A percentile compares a stretch with the other conserved stretches of the same genome.
phyloP scores from a whole-genome alignment of 805 yeast genomes.

The Wilhelminamyces savonicus region DNA sequence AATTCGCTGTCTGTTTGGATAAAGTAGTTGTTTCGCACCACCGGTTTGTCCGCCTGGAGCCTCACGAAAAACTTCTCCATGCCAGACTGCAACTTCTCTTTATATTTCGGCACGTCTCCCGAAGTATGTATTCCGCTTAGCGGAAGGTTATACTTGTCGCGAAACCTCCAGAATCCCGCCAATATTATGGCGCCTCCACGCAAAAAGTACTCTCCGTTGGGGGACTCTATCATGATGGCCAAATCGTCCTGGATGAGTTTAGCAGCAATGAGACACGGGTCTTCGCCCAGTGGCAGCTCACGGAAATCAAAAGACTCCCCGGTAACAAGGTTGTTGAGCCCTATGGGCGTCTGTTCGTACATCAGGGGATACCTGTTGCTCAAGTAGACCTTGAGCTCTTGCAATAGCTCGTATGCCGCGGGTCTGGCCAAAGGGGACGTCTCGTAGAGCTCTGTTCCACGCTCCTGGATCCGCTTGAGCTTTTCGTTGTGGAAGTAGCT shows the following conservation, averaged over 20 bases:
- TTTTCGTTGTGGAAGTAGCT: conserved; percentile 47
- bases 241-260: conserved; percentile 59
- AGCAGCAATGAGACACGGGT: conserved; percentile 56
- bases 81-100: conserved; percentile 50
- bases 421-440: conserved; percentile 45
- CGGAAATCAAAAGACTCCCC: conserved; percentile 42
- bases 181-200: conserved; percentile 58
- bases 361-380: conserved; percentile 55
- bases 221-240: conserved; percentile 58
- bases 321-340: conserved; percentile 46
- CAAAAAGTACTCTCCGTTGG: conserved; percentile 50
- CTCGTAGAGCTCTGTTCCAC: conserved; percentile 43
- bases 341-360: conserved; percentile 39
- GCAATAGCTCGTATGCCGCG: conserved; percentile 51
- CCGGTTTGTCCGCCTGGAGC: conserved; percentile 52
- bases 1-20: conserved; percentile 56
- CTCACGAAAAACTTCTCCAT: conserved; percentile 63
- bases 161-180: conserved; percentile 67
- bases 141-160: conserved; percentile 53
- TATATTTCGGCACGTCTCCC: conserved; percentile 65
- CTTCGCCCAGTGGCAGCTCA: conserved; percentile 26
- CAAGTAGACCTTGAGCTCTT: conserved; percentile 46
- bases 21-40: conserved; percentile 63
- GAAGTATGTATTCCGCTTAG: conserved; percentile 53
- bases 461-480: conserved; percentile 39